Conservation (phyloP, 164 flowering plant genomes). For the Aristolochia fimbriata region DNA sequence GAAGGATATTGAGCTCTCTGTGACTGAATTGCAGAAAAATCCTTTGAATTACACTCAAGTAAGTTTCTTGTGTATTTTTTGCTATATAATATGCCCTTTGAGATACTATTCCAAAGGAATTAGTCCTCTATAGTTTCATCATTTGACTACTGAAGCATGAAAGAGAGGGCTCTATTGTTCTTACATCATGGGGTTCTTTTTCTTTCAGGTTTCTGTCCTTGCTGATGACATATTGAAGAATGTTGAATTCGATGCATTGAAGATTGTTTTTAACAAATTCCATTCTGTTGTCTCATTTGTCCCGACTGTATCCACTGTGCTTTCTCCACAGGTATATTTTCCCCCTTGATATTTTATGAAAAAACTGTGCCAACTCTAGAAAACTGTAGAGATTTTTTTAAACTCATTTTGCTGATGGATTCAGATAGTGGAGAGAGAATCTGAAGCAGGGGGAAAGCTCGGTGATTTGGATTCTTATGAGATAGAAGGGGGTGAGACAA, state of each 20-base stretch:
- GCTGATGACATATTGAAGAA: constrained; percentile 95
- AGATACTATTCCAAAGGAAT: no score
- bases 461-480: constrained; percentile 84
- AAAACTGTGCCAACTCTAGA: background rate
- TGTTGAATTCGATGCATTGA: constrained; percentile 86
- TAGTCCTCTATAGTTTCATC: no score
- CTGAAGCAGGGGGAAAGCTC: constrained; percentile 81
- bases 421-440: constrained; percentile 75
- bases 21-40: constrained; percentile 84
- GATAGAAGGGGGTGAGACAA: constrained; percentile 88
- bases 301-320: constrained; percentile 68
- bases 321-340: constrained; percentile 78
- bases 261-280: constrained; percentile 80
- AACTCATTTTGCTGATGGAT: constrained; percentile 2
- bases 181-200: background rate
- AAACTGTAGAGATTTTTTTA: background rate
- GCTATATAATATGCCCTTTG: no score
- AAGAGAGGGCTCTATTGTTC: no score
- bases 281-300: constrained; percentile 68
- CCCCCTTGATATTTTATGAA: background rate
- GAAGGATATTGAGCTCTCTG: constrained; percentile 49
- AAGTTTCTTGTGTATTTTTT: background rate
- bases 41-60: constrained; percentile 93
- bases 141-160: no score
- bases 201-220: constrained; percentile 68